Evolutionary conservation across 1,284 basidiomycete genomes (phyloP).

Genomic region (Peniophora sp.): DNA sequence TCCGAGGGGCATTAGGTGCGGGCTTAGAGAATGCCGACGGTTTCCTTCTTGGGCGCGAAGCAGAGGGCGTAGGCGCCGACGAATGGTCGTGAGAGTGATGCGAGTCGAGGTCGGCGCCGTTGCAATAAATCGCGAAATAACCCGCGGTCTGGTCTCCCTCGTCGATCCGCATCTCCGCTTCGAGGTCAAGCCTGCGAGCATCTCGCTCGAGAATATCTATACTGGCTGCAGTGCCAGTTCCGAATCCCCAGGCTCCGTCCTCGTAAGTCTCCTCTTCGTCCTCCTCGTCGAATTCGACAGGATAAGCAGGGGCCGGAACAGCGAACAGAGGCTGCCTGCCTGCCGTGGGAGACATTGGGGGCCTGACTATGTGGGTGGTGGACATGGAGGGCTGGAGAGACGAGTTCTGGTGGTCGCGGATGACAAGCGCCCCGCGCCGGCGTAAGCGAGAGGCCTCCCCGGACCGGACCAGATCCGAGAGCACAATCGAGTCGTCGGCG

Average conservation of each 20-base stretch:
- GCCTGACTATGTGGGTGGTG: not conserved
- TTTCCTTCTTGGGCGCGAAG: not conserved
- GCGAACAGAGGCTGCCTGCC: not conserved
- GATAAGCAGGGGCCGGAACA: constrained; percentile 2
- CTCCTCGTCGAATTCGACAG: constrained; percentile 7
- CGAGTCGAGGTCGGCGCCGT: constrained; percentile 25
- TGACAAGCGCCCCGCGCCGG: constrained; percentile 60
- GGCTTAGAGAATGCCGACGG: not conserved
- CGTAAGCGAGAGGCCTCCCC: constrained; percentile 65
- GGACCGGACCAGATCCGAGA: constrained; percentile 61
- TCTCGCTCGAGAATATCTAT: constrained; percentile 4
- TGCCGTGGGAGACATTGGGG: not conserved
- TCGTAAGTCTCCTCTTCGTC: constrained; percentile 9
- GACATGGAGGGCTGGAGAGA: constrained; percentile 2
- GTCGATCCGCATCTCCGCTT: constrained; percentile 12
- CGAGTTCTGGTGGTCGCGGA: constrained; percentile 34
- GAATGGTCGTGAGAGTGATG: not conserved
- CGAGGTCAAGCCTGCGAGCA: constrained; percentile 5
- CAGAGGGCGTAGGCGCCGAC: constrained; percentile 7
- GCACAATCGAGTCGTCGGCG: constrained; percentile 57
- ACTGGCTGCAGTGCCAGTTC: constrained; percentile 3
- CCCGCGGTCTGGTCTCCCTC: constrained; percentile 18
- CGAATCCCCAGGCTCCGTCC: constrained; percentile 2
- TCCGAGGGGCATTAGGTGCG: constrained; percentile 5
- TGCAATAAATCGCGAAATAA: constrained; percentile 40